These are phyloP conservation scores for Bathelium albidoporum DNA, from an alignment of 495 filamentous ascomycete species.

Conservation along the genomic window DNA sequence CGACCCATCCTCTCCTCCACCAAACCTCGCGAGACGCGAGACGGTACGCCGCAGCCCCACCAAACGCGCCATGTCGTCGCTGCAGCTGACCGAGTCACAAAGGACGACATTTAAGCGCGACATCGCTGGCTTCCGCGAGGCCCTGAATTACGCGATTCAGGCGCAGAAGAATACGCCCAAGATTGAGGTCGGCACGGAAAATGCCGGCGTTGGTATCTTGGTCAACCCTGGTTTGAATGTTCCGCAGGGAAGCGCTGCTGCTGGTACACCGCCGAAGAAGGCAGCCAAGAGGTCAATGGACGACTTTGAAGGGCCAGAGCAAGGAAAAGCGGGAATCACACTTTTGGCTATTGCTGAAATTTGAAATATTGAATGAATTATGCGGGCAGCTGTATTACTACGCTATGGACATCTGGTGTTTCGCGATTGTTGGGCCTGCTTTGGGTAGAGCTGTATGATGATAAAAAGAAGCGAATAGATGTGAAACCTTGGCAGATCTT, in stretches of 20 bases:
- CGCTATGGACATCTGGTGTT: background rate
- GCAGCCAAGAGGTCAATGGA: slow-evolving; percentile 1
- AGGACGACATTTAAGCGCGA: slow-evolving; percentile 20
- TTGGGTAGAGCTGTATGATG: background rate
- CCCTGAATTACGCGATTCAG: slow-evolving; percentile 21
- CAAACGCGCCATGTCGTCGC: background rate
- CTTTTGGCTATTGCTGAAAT: slow-evolving; percentile 26
- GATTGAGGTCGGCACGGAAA: slow-evolving; percentile 22
- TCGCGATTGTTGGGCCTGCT: background rate
- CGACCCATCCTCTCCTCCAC: slow-evolving; percentile 6
- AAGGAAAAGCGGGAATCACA: slow-evolving; percentile 18
- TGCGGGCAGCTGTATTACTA: background rate
- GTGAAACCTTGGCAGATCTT: background rate
- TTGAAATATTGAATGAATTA: background rate
- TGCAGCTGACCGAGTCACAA: slow-evolving; percentile 3
- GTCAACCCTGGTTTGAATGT: slow-evolving; percentile 24
- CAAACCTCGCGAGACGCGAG: background rate
- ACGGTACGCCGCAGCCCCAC: background rate
- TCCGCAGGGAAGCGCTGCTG: slow-evolving; percentile 17
- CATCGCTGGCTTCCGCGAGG: slow-evolving; percentile 20
- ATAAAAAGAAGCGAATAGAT: background rate
- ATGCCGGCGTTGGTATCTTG: slow-evolving; percentile 18
- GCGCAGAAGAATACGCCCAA: slow-evolving; percentile 24
- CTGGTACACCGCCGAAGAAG: slow-evolving; percentile 6
- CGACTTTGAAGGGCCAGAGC: slow-evolving; percentile 15